Conservation (phyloP, 2,329 filamentous ascomycete species). For the Calonectria hawksworthii region DNA sequence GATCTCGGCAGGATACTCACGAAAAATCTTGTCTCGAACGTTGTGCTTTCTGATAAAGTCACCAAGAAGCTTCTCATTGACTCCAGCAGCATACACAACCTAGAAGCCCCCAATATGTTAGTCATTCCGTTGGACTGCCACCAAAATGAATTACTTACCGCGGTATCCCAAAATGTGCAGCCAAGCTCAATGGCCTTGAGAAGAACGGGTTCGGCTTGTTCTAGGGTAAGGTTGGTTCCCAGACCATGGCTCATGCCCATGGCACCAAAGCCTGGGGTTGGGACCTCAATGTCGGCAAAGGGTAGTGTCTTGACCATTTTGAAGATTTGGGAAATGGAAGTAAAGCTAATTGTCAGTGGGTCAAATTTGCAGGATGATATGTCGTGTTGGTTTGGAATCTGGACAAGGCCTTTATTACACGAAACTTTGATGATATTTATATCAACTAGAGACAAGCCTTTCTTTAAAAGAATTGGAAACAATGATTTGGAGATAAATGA, state of each 20-base stretch:
- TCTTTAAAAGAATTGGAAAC: not conserved
- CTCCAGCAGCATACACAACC: conserved; percentile 61
- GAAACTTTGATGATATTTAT: not conserved
- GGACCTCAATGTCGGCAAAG: conserved; percentile 1
- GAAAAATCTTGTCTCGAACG: conserved; percentile 62
- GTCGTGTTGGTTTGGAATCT: not conserved
- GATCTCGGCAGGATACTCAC: conserved; percentile 44
- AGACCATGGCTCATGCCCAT: conserved; percentile 21
- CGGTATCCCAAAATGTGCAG: conserved; percentile 20
- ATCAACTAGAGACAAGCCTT: not conserved
- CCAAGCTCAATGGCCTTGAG: conserved; percentile 19
- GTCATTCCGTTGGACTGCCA: too few species aligned
- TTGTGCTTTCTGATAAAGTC: conserved; percentile 66
- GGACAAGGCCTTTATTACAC: too few species aligned
- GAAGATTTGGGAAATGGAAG: too few species aligned
- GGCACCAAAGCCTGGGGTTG: conserved; percentile 16
- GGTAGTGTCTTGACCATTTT: conserved; percentile 18
- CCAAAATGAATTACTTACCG: not conserved
- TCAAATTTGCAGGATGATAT: not conserved
- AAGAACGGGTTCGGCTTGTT: conserved; percentile 14
- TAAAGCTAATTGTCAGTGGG: too few species aligned
- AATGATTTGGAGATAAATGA: not conserved
- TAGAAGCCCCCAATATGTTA: conserved; percentile 28
- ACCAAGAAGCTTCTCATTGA: conserved; percentile 64
- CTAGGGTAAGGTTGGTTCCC: conserved; percentile 9